Evolutionary conservation across 2,329 filamentous ascomycete species (phyloP), one percentile per base, ranked within the genome.

Genomic region (Talaromyces marneffei): DNA sequence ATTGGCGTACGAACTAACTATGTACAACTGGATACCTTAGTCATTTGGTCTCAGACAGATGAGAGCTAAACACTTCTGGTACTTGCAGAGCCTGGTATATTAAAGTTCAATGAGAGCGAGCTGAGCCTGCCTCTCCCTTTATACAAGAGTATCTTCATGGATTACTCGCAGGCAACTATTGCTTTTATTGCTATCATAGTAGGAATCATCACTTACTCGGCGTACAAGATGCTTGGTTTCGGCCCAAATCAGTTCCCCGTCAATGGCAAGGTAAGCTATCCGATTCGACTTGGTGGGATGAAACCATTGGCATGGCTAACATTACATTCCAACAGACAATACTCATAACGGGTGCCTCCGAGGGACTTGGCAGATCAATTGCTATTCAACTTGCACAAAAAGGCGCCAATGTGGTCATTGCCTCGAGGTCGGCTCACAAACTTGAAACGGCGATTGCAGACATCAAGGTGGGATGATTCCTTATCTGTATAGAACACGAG

Each of bases 281-380:
- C 16, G 6, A 14, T 16, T 23, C 1, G 31, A 42, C 9, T 39
- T 20, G 20, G 27, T 9, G 31, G 9, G 8, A 52, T 40, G 10
- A 48, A 25, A 27, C 2, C 37, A 37, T 57, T 59, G 46, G 39
- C 23, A 35, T 3, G 18, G 20, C 7, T 29, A 31, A 23, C 18
- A 12, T n/a, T 23, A 61, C 9, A 37, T 27, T 16, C 10, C 6
- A 18, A 18, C 67, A 96, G 92, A 96, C 92, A 2, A 82, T 95
- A 57, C 80, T 97, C 60, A 80, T 99, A 57, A 99, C 94, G 0
- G 94, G 94, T 52, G 92, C 88, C 33, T 97, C 94, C 0, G 90
- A 97, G 71, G 94, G 94, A 62, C 91, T 97, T 88, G 94, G 94
- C 63, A 86, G 87, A 67, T 85, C 86, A 57, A 85, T 87, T 20